These are phyloP conservation scores for Backusella tuberculispora DNA, from an alignment of 192 early-diverging fungal species.

Conservation along the genomic window DNA sequence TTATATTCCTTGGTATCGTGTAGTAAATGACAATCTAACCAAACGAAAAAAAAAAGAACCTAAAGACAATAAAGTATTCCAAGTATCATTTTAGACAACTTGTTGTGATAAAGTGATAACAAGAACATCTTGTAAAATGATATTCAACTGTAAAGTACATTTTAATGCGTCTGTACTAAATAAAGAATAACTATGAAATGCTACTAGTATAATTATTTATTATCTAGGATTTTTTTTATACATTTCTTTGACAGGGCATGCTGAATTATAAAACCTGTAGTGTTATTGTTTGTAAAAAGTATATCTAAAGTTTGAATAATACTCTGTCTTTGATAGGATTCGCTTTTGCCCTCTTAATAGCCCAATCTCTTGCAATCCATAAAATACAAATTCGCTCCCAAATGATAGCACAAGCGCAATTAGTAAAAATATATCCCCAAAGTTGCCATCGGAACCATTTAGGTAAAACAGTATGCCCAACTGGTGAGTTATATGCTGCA, in stretches of 20 bases:
- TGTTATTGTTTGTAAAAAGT: neutral
- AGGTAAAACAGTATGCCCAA: slow-evolving; percentile 77
- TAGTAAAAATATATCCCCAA: slow-evolving; percentile 51
- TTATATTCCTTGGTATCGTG: too few species aligned
- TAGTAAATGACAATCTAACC: too few species aligned
- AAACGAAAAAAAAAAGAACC: too few species aligned
- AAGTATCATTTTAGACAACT: too few species aligned
- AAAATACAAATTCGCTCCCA: slow-evolving; percentile 59
- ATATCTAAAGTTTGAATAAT: neutral
- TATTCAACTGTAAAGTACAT: too few species aligned
- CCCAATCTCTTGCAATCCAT: slow-evolving; percentile 48
- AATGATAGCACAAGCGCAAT: slow-evolving; percentile 43
- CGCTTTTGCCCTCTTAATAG: slow-evolving; percentile 26
- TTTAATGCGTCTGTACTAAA: too few species aligned
- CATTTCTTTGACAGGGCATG: too few species aligned
- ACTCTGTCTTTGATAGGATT: slow-evolving; percentile 15
- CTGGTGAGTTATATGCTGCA: slow-evolving; percentile 60
- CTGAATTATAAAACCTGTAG: neutral
- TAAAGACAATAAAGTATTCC: too few species aligned
- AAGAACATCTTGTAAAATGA: too few species aligned
- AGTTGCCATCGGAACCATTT: slow-evolving; percentile 61
- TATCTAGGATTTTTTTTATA: neutral
- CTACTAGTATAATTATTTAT: too few species aligned
- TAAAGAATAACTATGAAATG: too few species aligned
- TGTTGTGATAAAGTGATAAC: too few species aligned